These are phyloP conservation scores for Blastomyces gilchristii DNA, from an alignment of 2,329 filamentous ascomycete species.

Conservation along the genomic window DNA sequence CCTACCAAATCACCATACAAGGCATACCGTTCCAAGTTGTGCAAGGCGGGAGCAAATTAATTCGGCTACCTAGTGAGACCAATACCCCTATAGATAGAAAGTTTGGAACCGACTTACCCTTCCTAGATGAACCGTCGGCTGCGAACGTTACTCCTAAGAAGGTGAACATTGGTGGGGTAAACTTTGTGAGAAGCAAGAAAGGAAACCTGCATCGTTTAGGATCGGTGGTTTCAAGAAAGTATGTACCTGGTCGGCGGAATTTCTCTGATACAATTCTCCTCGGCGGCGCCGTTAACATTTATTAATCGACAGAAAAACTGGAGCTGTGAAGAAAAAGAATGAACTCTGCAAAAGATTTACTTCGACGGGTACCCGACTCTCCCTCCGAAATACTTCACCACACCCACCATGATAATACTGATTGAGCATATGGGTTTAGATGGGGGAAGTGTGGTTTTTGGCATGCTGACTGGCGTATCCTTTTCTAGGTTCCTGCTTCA, in stretches of 20 bases:
- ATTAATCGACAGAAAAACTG: conserved; percentile 28
- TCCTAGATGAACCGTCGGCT: conserved; percentile 46
- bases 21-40: conserved; percentile 64
- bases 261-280: neutral
- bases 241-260: conserved; percentile 19
- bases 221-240: conserved; percentile 66
- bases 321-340: conserved; percentile 55
- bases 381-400: conserved; percentile 15
- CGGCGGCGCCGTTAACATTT: neutral
- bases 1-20: conserved; percentile 57
- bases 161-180: conserved; percentile 62
- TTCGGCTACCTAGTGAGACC: conserved; percentile 58
- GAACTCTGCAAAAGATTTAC: conserved; percentile 60
- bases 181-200: conserved; percentile 74
- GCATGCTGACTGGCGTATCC: conserved; percentile 19
- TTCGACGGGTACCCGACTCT: conserved; percentile 42
- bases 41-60: conserved; percentile 71
- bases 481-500: conserved; percentile 66
- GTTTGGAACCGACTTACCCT: conserved; percentile 37
- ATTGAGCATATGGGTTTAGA: conserved; percentile 7
- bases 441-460: conserved; percentile 8
- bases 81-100: conserved; percentile 8
- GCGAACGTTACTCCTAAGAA: conserved; percentile 63
- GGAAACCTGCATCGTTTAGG: conserved; percentile 75
- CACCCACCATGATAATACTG: conserved; percentile 9